A percentile compares a stretch with the other conserved stretches of the same genome.
Evolutionary conservation across 2,329 filamentous ascomycete genomes (phyloP).

Genomic region (Microsporum canis): DNA sequence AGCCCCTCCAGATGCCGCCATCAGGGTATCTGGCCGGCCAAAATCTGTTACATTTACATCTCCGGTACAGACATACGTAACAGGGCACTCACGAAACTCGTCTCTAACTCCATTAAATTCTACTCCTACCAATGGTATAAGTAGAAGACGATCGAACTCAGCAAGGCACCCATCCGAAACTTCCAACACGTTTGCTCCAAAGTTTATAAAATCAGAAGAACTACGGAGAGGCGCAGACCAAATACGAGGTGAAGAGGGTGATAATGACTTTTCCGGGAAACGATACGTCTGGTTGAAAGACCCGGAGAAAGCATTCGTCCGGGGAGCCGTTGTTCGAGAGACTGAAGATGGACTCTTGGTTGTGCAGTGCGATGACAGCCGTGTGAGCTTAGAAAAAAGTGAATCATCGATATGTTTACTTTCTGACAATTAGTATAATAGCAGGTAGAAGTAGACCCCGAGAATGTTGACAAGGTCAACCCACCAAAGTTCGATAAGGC

Average conservation of each 20-base stretch:
- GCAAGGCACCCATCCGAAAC: conserved; percentile 42
- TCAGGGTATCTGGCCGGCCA: conserved; percentile 43
- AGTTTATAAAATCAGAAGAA: conserved; percentile 87
- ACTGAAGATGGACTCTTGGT: conserved; percentile 56
- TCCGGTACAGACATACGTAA: conserved; percentile 35
- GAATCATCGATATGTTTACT: not conserved
- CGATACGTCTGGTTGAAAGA: conserved; percentile 97
- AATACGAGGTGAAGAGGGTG: conserved; percentile 72
- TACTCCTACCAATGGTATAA: conserved; percentile 30
- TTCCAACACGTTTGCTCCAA: conserved; percentile 86
- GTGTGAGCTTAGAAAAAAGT: conserved; percentile 38
- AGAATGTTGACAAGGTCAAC: conserved; percentile 96
- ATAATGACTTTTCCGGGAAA: conserved; percentile 98
- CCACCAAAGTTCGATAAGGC: conserved; percentile 99
- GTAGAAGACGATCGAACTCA: conserved; percentile 49
- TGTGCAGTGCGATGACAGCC: conserved; percentile 89
- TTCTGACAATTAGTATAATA: conserved; percentile 1
- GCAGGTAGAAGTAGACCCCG: conserved; percentile 59
- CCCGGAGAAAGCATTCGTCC: conserved; percentile 73
- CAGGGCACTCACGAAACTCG: conserved; percentile 55
- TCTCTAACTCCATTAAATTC: conserved; percentile 51
- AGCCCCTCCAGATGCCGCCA: conserved; percentile 32
- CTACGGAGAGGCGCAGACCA: conserved; percentile 47
- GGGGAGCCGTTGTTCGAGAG: conserved; percentile 85
- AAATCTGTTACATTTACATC: conserved; percentile 65